A percentile compares a stretch with the other conserved stretches of the same genome.
phyloP scores from a whole-genome alignment of 2,329 filamentous ascomycete genomes.

The Fonsecaea nubica region DNA sequence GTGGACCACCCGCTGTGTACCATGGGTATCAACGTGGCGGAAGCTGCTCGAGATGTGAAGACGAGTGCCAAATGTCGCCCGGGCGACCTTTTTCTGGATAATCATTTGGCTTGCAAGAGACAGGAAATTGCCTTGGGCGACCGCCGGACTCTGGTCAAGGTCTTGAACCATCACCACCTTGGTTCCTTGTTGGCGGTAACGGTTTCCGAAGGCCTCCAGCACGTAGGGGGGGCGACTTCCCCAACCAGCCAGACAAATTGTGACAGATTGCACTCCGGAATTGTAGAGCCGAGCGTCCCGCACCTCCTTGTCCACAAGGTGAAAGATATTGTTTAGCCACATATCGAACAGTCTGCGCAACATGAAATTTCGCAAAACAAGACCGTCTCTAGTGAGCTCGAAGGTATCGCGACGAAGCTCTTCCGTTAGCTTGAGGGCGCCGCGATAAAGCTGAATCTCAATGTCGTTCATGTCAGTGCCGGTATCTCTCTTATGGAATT shows the following conservation, averaged over 20 bases:
- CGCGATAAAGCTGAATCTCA: too few relatives aligned
- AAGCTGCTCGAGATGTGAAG: neutral
- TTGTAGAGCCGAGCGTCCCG: too few relatives aligned
- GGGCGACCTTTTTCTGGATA: neutral
- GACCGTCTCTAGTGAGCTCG: too few relatives aligned
- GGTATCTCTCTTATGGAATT: neutral
- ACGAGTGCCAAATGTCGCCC: neutral
- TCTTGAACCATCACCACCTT: neutral
- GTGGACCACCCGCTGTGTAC: neutral
- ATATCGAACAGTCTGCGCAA: neutral
- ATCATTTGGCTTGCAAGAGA: neutral
- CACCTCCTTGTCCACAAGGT: neutral
- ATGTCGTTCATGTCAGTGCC: neutral
- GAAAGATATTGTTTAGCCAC: neutral
- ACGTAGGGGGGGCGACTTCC: slow-evolving; percentile 4
- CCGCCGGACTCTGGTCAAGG: neutral
- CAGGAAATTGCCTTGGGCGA: slow-evolving; percentile 1
- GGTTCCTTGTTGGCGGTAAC: neutral
- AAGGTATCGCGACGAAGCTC: neutral
- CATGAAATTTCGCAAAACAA: neutral
- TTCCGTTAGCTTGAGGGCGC: too few relatives aligned
- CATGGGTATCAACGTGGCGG: neutral
- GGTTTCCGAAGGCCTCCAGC: neutral
- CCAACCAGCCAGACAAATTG: neutral
- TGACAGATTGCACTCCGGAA: neutral